Conservation (phyloP, 208 protist species). For the Acanthamoeba castellanii region DNA sequence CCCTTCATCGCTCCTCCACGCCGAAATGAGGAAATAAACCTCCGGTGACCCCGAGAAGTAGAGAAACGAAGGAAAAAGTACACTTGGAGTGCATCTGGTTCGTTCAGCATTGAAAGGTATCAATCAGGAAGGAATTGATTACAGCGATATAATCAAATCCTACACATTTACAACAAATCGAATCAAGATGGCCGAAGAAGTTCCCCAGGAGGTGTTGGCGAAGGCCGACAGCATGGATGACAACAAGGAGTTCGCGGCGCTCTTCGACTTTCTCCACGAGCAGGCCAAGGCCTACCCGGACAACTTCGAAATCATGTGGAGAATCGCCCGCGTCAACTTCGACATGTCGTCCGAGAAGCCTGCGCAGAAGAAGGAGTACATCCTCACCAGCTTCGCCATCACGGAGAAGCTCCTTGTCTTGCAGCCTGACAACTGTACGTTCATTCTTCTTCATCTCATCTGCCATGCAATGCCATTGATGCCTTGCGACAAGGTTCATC, state of each 20-base stretch:
- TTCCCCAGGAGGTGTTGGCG: slow-evolving; percentile 10
- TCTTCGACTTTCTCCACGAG: slow-evolving; percentile 35
- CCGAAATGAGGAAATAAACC: background rate
- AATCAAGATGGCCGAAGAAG: too few species aligned
- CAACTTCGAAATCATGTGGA: slow-evolving; percentile 47
- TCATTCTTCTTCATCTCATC: background rate
- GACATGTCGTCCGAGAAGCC: slow-evolving; percentile 59
- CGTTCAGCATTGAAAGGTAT: background rate
- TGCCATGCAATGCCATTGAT: background rate
- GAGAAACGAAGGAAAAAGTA: background rate
- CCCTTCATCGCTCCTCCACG: background rate
- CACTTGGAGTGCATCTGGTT: background rate
- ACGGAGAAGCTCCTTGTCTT: slow-evolving; percentile 17
- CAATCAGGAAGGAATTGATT: background rate
- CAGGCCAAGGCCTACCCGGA: slow-evolving; percentile 12
- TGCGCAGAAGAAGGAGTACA: slow-evolving; percentile 37
- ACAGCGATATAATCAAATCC: background rate
- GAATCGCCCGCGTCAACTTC: slow-evolving; percentile 25
- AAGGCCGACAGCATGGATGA: slow-evolving; percentile 47
- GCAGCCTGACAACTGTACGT: slow-evolving; percentile 36
- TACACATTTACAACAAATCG: background rate
- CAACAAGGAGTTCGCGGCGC: slow-evolving; percentile 38
- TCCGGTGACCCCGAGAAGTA: background rate
- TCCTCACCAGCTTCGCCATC: background rate
- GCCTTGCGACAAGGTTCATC: background rate